A percentile compares a stretch with the other conserved stretches of the same genome.
phyloP scores from a whole-genome alignment of 805 yeast genomes.

The Metschnikowia vanudenii region DNA sequence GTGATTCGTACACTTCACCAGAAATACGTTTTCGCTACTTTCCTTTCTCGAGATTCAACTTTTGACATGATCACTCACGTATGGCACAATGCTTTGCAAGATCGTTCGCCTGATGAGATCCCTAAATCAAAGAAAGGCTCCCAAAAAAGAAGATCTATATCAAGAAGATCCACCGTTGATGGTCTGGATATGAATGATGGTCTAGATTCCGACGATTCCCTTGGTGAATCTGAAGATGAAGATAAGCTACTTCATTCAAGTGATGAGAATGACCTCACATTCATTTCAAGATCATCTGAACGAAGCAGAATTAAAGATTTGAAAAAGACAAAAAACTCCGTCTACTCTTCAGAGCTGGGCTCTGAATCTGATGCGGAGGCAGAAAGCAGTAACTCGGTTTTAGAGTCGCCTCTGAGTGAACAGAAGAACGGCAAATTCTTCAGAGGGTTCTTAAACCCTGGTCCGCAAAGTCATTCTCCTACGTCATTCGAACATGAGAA shows the following conservation, averaged over 20 bases:
- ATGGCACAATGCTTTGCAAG: constrained; percentile 51
- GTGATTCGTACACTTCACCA: constrained; percentile 61
- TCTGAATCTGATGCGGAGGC: constrained; percentile 5
- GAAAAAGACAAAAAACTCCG: not conserved
- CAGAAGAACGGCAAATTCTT: constrained; percentile 4
- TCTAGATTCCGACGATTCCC: constrained; percentile 24
- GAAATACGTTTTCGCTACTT: constrained; percentile 62
- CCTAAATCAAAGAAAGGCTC: constrained; percentile 7
- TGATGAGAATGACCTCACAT: constrained; percentile 21
- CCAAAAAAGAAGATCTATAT: constrained; percentile 1
- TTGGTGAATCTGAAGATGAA: constrained; percentile 26
- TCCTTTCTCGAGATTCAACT: constrained; percentile 57
- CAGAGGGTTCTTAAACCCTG: constrained; percentile 42
- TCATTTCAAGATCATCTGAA: constrained; percentile 11
- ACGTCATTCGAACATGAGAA: constrained; percentile 48
- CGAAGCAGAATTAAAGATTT: constrained; percentile 7
- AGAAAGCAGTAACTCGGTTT: not conserved
- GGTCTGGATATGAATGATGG: constrained; percentile 13
- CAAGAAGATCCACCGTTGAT: constrained; percentile 8
- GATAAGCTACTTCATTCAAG: constrained; percentile 17
- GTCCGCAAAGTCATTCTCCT: constrained; percentile 63
- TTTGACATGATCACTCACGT: constrained; percentile 53
- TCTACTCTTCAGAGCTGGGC: constrained; percentile 1
- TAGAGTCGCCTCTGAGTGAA: not conserved
- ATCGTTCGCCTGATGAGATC: constrained; percentile 8